These are phyloP conservation scores for Coemansia sp. DNA, from an alignment of 192 early-diverging fungal species.

Conservation along the genomic window DNA sequence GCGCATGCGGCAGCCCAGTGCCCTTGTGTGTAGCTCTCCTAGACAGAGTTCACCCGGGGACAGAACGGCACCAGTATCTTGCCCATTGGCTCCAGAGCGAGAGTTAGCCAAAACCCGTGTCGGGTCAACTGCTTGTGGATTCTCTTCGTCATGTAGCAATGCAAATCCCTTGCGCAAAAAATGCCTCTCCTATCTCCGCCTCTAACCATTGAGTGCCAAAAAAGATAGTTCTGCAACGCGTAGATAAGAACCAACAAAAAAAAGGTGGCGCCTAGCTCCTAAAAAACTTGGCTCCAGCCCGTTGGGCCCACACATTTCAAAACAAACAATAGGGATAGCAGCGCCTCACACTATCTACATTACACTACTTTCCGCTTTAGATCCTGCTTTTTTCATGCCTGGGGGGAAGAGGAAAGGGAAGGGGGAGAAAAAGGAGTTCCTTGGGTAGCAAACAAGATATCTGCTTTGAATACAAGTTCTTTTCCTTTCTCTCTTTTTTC, in stretches of 20 bases:
- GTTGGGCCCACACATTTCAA: background rate
- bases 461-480: background rate
- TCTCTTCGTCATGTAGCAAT: background rate
- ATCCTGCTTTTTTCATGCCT: background rate
- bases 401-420: background rate
- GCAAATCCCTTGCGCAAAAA: background rate
- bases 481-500: conserved; percentile 5
- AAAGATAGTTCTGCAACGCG: background rate
- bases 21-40: background rate
- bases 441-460: background rate
- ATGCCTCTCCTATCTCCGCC: background rate
- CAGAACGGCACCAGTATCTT: background rate
- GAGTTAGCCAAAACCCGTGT: background rate
- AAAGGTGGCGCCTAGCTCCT: background rate
- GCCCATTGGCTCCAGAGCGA: background rate
- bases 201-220: background rate
- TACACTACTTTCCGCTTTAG: background rate
- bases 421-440: background rate
- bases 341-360: background rate
- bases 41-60: background rate
- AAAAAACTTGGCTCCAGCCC: background rate
- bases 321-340: background rate
- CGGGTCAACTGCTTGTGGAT: background rate
- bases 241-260: background rate
- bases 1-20: background rate